phyloP scores from a whole-genome alignment of 495 filamentous ascomycete species.

The Trichocladium antarcticum region DNA sequence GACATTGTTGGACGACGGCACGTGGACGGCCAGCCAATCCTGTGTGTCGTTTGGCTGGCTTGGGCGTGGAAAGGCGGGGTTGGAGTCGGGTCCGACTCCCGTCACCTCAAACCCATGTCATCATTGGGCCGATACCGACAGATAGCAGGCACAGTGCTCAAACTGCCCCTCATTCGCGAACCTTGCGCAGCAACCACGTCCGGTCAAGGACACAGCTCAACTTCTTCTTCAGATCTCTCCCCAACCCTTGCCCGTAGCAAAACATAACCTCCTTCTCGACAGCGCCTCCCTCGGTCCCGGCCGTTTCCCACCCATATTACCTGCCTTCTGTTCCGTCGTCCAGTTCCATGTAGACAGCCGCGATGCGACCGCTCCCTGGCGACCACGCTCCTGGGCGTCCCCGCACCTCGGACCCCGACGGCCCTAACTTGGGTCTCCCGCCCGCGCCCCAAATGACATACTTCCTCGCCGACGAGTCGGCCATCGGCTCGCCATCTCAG shows the following conservation, averaged over 20 bases:
- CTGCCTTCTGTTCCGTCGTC: not conserved
- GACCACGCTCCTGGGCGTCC: constrained; percentile 22
- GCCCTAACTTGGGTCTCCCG: constrained; percentile 19
- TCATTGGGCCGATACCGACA: constrained; percentile 2
- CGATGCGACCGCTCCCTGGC: constrained; percentile 21
- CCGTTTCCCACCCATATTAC: no score
- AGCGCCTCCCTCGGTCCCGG: no score
- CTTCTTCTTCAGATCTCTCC: no score
- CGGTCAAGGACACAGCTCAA: not conserved
- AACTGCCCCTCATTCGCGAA: not conserved
- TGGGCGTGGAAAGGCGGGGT: constrained; percentile 2
- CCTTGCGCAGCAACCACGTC: not conserved
- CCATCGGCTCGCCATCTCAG: constrained; percentile 34
- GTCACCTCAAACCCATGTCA: constrained; percentile 9
- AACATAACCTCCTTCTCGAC: no score
- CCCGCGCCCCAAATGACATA: constrained; percentile 43
- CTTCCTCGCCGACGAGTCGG: constrained; percentile 44
- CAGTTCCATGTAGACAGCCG: not conserved
- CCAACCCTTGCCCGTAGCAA: no score
- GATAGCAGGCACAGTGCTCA: not conserved
- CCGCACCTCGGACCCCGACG: constrained; percentile 20
- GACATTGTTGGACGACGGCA: no score
- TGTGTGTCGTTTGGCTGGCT: no score
- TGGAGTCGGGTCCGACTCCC: constrained; percentile 2
- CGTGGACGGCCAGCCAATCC: no score